phyloP scores from a whole-genome alignment of 257 asterid species.

The Asclepias syriaca region DNA sequence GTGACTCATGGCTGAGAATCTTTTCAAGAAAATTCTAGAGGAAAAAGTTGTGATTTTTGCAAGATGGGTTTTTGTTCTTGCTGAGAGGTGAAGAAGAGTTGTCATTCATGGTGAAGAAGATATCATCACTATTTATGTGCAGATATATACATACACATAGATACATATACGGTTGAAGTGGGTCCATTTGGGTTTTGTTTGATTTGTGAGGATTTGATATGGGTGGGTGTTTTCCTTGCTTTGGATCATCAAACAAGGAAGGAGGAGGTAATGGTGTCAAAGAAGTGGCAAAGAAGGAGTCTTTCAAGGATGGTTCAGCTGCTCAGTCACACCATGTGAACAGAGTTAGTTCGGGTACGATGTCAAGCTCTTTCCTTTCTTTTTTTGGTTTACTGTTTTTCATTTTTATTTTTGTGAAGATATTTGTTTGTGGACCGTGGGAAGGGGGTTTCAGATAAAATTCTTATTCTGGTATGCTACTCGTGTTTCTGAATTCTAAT shows the following conservation, averaged over 20 bases:
- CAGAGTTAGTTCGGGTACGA: slow-evolving; percentile 64
- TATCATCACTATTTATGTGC: slow-evolving; percentile 13
- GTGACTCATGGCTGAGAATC: slow-evolving; percentile 38
- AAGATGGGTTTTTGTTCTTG: slow-evolving; percentile 41
- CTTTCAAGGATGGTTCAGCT: slow-evolving; percentile 61
- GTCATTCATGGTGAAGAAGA: slow-evolving; percentile 20
- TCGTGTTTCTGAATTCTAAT: background rate
- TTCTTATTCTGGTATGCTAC: background rate
- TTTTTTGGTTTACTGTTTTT: slow-evolving; percentile 15
- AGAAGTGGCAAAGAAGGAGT: slow-evolving; percentile 53
- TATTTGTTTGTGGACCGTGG: too few species aligned
- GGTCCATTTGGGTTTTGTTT: slow-evolving; percentile 32
- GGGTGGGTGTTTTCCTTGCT: slow-evolving; percentile 92
- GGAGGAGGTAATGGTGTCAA: slow-evolving; percentile 48
- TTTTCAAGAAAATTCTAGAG: slow-evolving; percentile 14
- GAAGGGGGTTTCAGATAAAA: background rate
- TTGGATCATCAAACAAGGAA: slow-evolving; percentile 65
- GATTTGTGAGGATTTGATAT: slow-evolving; percentile 40
- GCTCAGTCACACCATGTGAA: slow-evolving; percentile 46
- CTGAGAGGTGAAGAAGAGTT: slow-evolving; percentile 27
- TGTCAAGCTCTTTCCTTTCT: slow-evolving; percentile 7
- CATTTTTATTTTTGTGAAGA: slow-evolving; percentile 15
- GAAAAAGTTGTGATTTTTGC: slow-evolving; percentile 46
- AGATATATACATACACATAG: slow-evolving; percentile 15
- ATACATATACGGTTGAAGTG: slow-evolving; percentile 30